phyloP scores from a whole-genome alignment of 768 basidiomycete genomes.

The Collybia mongolica region DNA sequence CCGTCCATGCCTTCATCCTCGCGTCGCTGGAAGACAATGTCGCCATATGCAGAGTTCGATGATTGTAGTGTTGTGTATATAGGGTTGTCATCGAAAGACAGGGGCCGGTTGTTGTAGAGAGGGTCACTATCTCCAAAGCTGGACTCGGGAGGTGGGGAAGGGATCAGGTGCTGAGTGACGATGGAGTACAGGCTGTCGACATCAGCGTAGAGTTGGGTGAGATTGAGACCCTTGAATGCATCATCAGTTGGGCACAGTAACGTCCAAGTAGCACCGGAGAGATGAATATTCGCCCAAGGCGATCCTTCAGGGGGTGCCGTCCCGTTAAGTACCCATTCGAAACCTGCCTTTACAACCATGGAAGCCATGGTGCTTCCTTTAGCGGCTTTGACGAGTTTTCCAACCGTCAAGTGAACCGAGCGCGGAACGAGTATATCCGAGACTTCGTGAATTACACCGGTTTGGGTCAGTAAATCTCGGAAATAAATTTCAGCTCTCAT shows the following conservation, averaged over 20 bases:
- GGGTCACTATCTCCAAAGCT: slow-evolving; percentile 26
- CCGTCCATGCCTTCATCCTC: slow-evolving; percentile 45
- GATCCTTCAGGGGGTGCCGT: slow-evolving; percentile 73
- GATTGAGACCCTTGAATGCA: slow-evolving; percentile 85
- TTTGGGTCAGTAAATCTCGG: slow-evolving; percentile 76
- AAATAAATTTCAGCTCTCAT: slow-evolving; percentile 60
- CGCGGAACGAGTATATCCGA: slow-evolving; percentile 86
- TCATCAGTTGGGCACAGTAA: slow-evolving; percentile 89
- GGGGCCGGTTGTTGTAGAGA: slow-evolving; percentile 68
- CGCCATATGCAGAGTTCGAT: slow-evolving; percentile 64
- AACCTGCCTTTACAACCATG: slow-evolving; percentile 78
- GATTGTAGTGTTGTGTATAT: slow-evolving; percentile 82
- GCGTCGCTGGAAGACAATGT: slow-evolving; percentile 70
- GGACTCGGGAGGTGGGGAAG: slow-evolving; percentile 29
- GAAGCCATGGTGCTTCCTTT: slow-evolving; percentile 88
- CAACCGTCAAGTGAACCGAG: slow-evolving; percentile 79
- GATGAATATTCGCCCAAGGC: slow-evolving; percentile 52
- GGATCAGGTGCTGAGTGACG: slow-evolving; percentile 78
- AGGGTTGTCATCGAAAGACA: slow-evolving; percentile 67
- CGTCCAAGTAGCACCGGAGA: slow-evolving; percentile 71
- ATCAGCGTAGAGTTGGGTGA: slow-evolving; percentile 70
- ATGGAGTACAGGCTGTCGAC: slow-evolving; percentile 50
- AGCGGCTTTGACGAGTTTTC: slow-evolving; percentile 88
- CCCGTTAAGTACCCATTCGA: slow-evolving; percentile 91
- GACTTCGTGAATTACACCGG: slow-evolving; percentile 89